These are phyloP conservation scores for Pseudopyrenochaeta lycopersici DNA, from an alignment of 2,329 filamentous ascomycete genomes.

Conservation along the genomic window DNA sequence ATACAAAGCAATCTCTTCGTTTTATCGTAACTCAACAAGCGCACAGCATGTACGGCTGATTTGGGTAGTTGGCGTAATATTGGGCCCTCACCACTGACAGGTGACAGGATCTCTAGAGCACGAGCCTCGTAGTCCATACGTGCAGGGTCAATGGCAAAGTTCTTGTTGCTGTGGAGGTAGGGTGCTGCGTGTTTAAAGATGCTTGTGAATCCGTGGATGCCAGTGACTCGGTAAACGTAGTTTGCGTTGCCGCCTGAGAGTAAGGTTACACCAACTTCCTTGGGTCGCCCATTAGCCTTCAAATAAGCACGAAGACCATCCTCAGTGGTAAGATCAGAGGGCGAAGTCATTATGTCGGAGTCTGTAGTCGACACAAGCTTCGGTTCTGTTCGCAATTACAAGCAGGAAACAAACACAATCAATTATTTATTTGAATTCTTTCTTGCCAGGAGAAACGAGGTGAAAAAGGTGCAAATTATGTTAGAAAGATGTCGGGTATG, in stretches of 20 bases:
- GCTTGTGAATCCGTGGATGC: constrained; percentile 14
- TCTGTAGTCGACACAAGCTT: background rate
- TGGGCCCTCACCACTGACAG: background rate
- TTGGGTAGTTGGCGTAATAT: constrained; percentile 7
- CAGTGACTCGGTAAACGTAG: constrained; percentile 43
- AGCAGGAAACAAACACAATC: no score
- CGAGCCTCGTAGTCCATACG: constrained; percentile 49
- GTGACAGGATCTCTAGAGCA: constrained; percentile 28
- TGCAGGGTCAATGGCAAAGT: constrained; percentile 33
- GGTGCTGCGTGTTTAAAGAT: constrained; percentile 50
- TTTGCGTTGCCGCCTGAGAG: constrained; percentile 48
- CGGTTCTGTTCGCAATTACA: no score
- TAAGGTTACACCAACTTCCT: constrained; percentile 13
- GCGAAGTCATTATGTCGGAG: background rate
- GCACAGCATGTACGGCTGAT: constrained; percentile 26
- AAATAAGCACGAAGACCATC: constrained; percentile 34
- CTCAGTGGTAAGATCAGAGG: constrained; percentile 25
- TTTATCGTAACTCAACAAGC: constrained; percentile 33
- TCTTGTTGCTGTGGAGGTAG: constrained; percentile 32
- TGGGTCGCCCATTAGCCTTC: constrained; percentile 1
- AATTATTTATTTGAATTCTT: no score
- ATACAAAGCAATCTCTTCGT: constrained; percentile 39
- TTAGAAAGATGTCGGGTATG: no score
- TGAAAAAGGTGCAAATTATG: no score
- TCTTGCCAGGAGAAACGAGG: no score